Conservation (phyloP, 176 grass and related monocot genomes). For the Zoysia japonica region DNA sequence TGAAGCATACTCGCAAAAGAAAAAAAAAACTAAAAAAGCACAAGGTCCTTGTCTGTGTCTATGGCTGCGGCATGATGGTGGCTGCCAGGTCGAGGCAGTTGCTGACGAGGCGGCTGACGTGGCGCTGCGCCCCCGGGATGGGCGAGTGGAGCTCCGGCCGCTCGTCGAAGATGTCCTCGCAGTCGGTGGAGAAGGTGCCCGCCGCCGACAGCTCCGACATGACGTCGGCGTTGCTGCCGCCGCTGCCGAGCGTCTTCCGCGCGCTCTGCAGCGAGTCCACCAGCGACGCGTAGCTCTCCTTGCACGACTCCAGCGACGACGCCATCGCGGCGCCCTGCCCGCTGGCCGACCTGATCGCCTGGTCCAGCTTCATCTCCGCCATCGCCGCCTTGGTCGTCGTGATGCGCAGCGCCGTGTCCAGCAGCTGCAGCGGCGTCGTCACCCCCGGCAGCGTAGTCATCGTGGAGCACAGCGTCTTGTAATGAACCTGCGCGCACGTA, state of each 20-base stretch:
- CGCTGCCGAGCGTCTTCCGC: conserved; percentile 29
- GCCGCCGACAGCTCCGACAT: conserved; percentile 53
- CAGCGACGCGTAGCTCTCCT: conserved; percentile 52
- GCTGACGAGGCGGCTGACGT: conserved; percentile 51
- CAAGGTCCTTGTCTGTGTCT: neutral
- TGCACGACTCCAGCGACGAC: conserved; percentile 49
- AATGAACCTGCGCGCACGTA: conserved; percentile 38
- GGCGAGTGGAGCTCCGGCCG: conserved; percentile 42
- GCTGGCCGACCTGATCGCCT: neutral
- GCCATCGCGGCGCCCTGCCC: neutral
- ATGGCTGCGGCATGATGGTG: conserved; percentile 33
- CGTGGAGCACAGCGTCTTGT: conserved; percentile 44
- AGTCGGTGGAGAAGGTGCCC: conserved; percentile 54
- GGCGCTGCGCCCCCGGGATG: conserved; percentile 32
- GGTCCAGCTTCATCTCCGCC: conserved; percentile 32
- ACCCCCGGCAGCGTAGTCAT: conserved; percentile 45
- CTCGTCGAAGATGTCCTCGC: conserved; percentile 56
- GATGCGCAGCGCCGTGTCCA: conserved; percentile 36
- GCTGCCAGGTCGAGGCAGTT: conserved; percentile 61
- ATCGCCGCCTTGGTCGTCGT: conserved; percentile 38
- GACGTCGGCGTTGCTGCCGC: conserved; percentile 42
- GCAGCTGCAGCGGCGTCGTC: conserved; percentile 42
- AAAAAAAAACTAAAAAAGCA: too few species aligned
- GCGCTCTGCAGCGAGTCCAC: conserved; percentile 33
- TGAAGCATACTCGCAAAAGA: too few species aligned